Evolutionary conservation across 2,329 filamentous ascomycete genomes (phyloP).

Genomic region (Metarhizium album): DNA sequence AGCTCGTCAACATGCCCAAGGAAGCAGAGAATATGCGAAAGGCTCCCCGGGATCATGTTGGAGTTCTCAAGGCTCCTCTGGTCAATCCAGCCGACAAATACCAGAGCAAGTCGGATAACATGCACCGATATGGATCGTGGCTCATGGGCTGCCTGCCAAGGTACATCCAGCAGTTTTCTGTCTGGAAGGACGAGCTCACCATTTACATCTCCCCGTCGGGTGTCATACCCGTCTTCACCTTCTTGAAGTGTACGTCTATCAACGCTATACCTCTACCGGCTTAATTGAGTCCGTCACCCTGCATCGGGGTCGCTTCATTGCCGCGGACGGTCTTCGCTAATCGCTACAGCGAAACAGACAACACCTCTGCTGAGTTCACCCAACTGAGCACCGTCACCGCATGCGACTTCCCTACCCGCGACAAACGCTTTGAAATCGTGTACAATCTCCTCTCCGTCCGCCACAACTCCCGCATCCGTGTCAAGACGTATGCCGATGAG

Average conservation of each 20-base stretch:
- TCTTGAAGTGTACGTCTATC: constrained; percentile 61
- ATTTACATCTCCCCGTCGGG: constrained; percentile 85
- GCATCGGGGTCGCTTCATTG: background rate
- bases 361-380: constrained; percentile 94
- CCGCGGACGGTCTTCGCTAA: background rate
- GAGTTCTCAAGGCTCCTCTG: constrained; percentile 63
- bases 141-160: constrained; percentile 94
- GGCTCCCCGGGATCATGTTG: constrained; percentile 45
- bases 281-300: background rate
- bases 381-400: constrained; percentile 87
- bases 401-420: constrained; percentile 89
- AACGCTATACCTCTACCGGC: background rate
- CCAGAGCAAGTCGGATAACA: constrained; percentile 69
- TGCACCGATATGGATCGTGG: constrained; percentile 95
- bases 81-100: constrained; percentile 93
- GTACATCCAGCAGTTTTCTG: constrained; percentile 97
- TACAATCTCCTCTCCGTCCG: constrained; percentile 95
- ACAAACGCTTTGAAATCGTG: constrained; percentile 93
- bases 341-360: constrained; percentile 42
- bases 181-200: constrained; percentile 98
- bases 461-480: constrained; percentile 90
- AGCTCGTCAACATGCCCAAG: constrained; percentile 46
- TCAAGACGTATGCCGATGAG: constrained; percentile 98
- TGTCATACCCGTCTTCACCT: constrained; percentile 82
- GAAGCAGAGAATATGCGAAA: constrained; percentile 57